These are phyloP conservation scores for Letharia lupina DNA, from an alignment of 495 filamentous ascomycete species.

Conservation along the genomic window DNA sequence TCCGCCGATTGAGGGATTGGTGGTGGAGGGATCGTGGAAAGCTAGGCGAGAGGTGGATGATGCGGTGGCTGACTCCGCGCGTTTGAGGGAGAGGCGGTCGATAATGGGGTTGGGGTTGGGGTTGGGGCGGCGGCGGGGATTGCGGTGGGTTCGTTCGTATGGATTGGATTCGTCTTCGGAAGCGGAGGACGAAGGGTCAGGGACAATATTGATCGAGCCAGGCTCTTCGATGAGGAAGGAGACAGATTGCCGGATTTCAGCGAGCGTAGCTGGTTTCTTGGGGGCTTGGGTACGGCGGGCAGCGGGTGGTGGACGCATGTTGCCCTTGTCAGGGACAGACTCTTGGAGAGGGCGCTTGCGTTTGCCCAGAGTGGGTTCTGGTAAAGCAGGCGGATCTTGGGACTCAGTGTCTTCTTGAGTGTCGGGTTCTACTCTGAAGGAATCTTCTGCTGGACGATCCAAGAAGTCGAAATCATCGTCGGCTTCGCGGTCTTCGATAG, in stretches of 20 bases:
- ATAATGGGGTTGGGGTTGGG: conserved; percentile 45
- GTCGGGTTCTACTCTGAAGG: conserved; percentile 24
- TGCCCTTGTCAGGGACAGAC: conserved; percentile 37
- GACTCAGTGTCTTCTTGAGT: conserved; percentile 38
- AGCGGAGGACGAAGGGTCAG: conserved; percentile 31
- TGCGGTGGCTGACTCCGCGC: conserved; percentile 49
- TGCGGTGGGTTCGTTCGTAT: conserved; percentile 36
- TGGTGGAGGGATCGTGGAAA: conserved; percentile 44
- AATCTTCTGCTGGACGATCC: conserved; percentile 41
- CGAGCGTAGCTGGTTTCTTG: conserved; percentile 59
- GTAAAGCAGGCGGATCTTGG: conserved; percentile 33
- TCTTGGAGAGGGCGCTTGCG: conserved; percentile 47
- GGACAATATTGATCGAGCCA: conserved; percentile 41
- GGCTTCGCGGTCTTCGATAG: conserved; percentile 73
- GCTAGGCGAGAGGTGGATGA: conserved; percentile 44
- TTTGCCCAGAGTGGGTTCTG: conserved; percentile 37
- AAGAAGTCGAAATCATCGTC: conserved; percentile 76
- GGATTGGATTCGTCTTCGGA: conserved; percentile 32
- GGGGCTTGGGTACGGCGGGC: conserved; percentile 56
- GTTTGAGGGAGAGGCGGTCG: conserved; percentile 74
- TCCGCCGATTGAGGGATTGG: conserved; percentile 31
- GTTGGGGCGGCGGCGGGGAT: conserved; percentile 36
- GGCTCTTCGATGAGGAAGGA: conserved; percentile 75
- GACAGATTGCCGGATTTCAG: conserved; percentile 70
- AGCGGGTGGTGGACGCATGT: conserved; percentile 49